Percentiles rank a stretch among this genome's conserved stretches.
phyloP scores from a whole-genome alignment of 2,329 filamentous ascomycete species.

The Huntiella decipiens region DNA sequence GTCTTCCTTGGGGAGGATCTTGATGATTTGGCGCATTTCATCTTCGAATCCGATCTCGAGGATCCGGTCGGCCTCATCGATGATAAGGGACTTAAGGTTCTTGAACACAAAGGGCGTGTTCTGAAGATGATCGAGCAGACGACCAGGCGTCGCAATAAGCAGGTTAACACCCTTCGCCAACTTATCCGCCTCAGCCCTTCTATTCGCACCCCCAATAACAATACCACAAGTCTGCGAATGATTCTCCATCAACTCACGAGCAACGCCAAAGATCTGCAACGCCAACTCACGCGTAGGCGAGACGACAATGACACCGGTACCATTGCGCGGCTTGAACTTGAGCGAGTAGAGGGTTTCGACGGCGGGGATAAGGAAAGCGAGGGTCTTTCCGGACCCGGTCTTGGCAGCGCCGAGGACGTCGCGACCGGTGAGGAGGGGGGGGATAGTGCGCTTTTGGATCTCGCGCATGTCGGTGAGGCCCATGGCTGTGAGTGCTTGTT shows the following conservation, averaged over 20 bases:
- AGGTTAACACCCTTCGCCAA: slow-evolving; percentile 86
- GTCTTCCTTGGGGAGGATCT: slow-evolving; percentile 72
- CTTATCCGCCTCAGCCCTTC: slow-evolving; percentile 82
- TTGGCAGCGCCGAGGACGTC: slow-evolving; percentile 92
- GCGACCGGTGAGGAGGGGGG: slow-evolving; percentile 69
- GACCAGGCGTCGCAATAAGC: slow-evolving; percentile 80
- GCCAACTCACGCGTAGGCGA: slow-evolving; percentile 88
- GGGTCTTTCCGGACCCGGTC: slow-evolving; percentile 87
- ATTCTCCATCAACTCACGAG: slow-evolving; percentile 75
- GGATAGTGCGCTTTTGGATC: slow-evolving; percentile 75
- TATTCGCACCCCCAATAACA: slow-evolving; percentile 86
- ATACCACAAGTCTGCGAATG: slow-evolving; percentile 93
- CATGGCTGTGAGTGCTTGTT: slow-evolving; percentile 78
- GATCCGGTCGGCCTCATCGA: slow-evolving; percentile 93
- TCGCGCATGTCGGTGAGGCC: slow-evolving; percentile 90
- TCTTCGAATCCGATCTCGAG: slow-evolving; percentile 97
- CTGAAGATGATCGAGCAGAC: slow-evolving; percentile 82
- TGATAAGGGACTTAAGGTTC: slow-evolving; percentile 79
- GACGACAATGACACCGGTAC: slow-evolving; percentile 78
- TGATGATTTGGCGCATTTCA: slow-evolving; percentile 92
- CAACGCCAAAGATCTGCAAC: slow-evolving; percentile 90
- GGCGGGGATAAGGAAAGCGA: slow-evolving; percentile 85
- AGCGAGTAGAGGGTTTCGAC: slow-evolving; percentile 82
- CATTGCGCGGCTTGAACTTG: slow-evolving; percentile 87
- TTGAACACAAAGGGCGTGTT: slow-evolving; percentile 87